Base-by-base conservation (phyloP, 352 stramenopile species). In the Peronospora farinosa region DNA sequence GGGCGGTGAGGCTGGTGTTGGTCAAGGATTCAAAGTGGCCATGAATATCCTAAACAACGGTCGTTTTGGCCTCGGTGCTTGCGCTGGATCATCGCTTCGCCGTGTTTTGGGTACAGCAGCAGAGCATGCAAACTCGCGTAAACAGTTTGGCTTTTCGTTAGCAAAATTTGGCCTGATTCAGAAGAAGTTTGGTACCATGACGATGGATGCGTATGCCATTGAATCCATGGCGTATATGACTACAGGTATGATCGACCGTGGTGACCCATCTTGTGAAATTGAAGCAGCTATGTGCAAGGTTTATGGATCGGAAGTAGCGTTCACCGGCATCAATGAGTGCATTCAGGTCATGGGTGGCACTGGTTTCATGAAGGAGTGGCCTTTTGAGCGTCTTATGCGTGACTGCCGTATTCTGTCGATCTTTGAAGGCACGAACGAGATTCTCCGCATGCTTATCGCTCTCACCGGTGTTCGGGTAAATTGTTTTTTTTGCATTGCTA, bases 31-130 rank as follows among this genome's bases (percentile, higher is more conserved):
- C 60, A 95, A 96, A 51, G 84, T 96, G 35, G 88, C 88, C 27
- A 96, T 96, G 84, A 91, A 93, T 45, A 95, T 92, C 31, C 65
- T 96, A 7, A 95, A 96, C 75, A 96, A 98, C 77, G 96, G 96
- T 28, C 81, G 84, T 31, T 94, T 94, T 36, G 81, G 81, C 2
- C 70, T 94, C 36, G 84, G 84, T 32, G 84, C 84, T 4, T 86
- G 77, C 32, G 74, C 84, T 35, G 84, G 77, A 15, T 68, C 74
- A 6, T 88, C 74, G 13, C 61, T 94, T 40, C 78, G 78, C 7
- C 79, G 80, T 30, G 66, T 94, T 23, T 72, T 92, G 13, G 60
- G 67, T 21, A 71, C 67, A 42, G 74, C 78, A 6, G 78, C 77
- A 2, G 75, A 90, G 47, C 80, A 92, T 47, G 80, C 80, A 15